Evolutionary conservation across 805 yeast species (phyloP), one percentile per base, ranked within the genome.

Genomic region (Lipomyces yamanashiensis): DNA sequence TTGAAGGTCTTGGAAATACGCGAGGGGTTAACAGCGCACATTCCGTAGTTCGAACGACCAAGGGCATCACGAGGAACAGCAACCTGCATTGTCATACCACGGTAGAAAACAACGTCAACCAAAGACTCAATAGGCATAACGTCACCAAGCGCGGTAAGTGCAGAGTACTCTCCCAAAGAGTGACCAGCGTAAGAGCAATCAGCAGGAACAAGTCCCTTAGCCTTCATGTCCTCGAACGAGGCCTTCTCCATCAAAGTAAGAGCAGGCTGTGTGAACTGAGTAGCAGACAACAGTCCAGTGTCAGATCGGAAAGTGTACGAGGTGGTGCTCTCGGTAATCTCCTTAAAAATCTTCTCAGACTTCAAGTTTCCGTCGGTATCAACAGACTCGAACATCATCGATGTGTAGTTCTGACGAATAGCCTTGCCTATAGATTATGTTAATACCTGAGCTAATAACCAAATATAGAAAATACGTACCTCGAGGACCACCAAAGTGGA

Each of bases 11-110:
- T 80, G 61, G 89, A 85, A 67, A 95, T 88, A 80, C 99, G 87
- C 67, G 96, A 84, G 74, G 99, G 99, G 81, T 96, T 95, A 63
- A 93, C 92, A 59, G 99, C 99, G 82, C 91, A 85, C 99, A 95
- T 95, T 83, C 98, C 98, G 75, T 95, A 95, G 83, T 95, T 95
- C 64, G 99, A 95, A 81, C 98, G 89, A 55, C 99, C 99, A 57
- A 79, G 76, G 61, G 87, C 85, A 79, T 95, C 99, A 82, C 99
- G 89, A 76, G 98, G 98, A 70, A 95, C 99, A 54, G 99, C 99
- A 70, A 95, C 99, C 82, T 95, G 99, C 99, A 95, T 95, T 55
- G 99, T 96, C 98, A 95, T 95, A 85, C 99, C 99, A 83, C 99
- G 88, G 85, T 95, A 96, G 85, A 95, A 95, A 37, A 68, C 71